phyloP scores from a whole-genome alignment of 2,329 filamentous ascomycete genomes.

The Neoascochyta sp. region DNA sequence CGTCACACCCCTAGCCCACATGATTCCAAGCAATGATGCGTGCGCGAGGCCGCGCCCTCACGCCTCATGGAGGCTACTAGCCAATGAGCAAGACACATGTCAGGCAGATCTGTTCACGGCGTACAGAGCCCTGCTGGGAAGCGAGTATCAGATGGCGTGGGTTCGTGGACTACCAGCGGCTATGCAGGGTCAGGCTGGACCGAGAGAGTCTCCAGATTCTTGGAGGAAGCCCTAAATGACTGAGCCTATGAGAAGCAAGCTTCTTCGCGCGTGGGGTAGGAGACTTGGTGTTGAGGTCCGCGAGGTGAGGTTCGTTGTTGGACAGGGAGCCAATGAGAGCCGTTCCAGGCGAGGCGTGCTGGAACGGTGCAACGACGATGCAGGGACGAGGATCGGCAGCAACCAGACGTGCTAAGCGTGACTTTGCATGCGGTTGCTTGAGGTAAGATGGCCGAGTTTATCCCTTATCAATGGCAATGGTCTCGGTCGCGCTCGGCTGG shows the following conservation, averaged over 20 bases:
- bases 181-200: conserved; percentile 30
- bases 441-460: conserved; percentile 9
- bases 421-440: conserved; percentile 7
- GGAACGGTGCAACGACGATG: conserved; percentile 21
- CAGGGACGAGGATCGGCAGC: conserved; percentile 19
- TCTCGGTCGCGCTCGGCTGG: too few relatives aligned
- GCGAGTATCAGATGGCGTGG: conserved; percentile 4
- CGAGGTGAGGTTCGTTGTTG: conserved; percentile 19
- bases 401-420: conserved; percentile 8
- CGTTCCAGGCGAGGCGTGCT: conserved; percentile 21
- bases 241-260: conserved; percentile 29
- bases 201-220: conserved; percentile 27
- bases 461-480: too few relatives aligned
- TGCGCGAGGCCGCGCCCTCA: conserved; percentile 13
- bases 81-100: conserved; percentile 38
- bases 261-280: conserved; percentile 29
- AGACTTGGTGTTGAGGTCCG: conserved; percentile 36
- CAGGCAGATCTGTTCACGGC: conserved; percentile 19
- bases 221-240: conserved; percentile 6
- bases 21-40: conserved; percentile 27
- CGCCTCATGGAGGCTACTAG: conserved; percentile 13
- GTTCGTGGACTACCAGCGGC: conserved; percentile 23
- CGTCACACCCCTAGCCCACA: conserved; percentile 30
- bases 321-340: conserved; percentile 26
- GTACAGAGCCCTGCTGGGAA: conserved; percentile 10